Evolutionary conservation across 768 basidiomycete species (phyloP), one percentile per base, ranked within the genome.

Genomic region (Psilocybe azurescens): DNA sequence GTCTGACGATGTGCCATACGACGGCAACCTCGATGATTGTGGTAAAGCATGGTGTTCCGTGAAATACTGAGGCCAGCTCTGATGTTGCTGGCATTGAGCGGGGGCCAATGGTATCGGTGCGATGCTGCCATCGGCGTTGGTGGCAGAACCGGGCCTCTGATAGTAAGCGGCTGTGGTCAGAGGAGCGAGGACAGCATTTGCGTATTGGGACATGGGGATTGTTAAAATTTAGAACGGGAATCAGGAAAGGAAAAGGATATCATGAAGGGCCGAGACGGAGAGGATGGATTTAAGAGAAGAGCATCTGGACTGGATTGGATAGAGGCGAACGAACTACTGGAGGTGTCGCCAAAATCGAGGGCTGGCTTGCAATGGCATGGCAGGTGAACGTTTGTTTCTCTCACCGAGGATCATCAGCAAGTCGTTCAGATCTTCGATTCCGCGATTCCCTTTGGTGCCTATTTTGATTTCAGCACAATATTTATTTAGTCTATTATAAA

Each of bases 401-500:
- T 64, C 63, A 76, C 75, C 76, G 76, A 76, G 76, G 75, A 77
- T 75, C 75, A 76, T 67, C 70, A 70, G 66, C 67, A 63, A 44
- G 41, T 41, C 59, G 32, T 50, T 53, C 49, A 65, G 67, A 68
- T 68, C 65, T 63, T 57, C 58, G 66, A 69, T 66, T 46, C 63
- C 51, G 49, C 60, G 62, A 69, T 63, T 56, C 51, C 51, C 38
- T 38, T 39, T 58, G 51, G 61, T 70, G 65, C 65, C 62, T 62
- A 24, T 65, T 55, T 60, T 57, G 56, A 62, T 65, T 57, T 28
- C 41, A 47, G 47, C 58, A 64, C 52, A 56, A 44, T 8, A 53
- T 63, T 62, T 63, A 62, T 65, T 57, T 68, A 56, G 48, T 61
- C 56, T 57, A 50, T 55, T 60, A 55, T 47, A 49, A 48, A 53